Conservation (phyloP, 1,284 basidiomycete species). For the Coniferiporia sulphurascens region DNA sequence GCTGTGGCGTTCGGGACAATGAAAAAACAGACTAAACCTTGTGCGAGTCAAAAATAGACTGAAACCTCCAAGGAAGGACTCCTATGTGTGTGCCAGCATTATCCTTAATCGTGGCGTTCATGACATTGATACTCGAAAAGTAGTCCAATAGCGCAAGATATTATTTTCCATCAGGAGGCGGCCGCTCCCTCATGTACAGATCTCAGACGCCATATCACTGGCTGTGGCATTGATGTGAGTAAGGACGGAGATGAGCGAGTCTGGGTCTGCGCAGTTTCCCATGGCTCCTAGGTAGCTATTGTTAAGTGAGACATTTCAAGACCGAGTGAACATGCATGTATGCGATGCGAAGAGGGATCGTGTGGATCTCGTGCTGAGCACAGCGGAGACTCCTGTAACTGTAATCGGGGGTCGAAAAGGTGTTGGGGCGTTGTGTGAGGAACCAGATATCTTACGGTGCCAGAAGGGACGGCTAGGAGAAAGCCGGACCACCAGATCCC, state of each 20-base stretch:
- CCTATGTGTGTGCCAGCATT: conserved; percentile 40
- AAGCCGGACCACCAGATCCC: conserved; percentile 45
- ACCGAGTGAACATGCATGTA: conserved; percentile 28
- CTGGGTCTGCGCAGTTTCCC: conserved; percentile 31
- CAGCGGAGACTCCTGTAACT: conserved; percentile 38
- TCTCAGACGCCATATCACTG: conserved; percentile 23
- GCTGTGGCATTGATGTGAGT: background rate
- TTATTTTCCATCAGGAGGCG: conserved; percentile 37
- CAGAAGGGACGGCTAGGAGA: conserved; percentile 49
- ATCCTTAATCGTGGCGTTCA: conserved; percentile 38
- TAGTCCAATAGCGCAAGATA: conserved; percentile 34
- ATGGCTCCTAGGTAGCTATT: conserved; percentile 45
- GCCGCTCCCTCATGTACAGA: conserved; percentile 36
- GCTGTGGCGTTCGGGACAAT: too few species aligned
- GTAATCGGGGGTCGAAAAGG: conserved; percentile 31
- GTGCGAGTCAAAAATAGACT: conserved; percentile 28
- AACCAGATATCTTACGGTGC: conserved; percentile 34
- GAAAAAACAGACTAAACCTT: background rate
- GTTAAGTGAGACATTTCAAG: conserved; percentile 38
- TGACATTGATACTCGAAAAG: conserved; percentile 42
- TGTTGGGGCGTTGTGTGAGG: conserved; percentile 41
- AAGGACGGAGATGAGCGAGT: conserved; percentile 37
- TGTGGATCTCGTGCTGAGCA: conserved; percentile 37
- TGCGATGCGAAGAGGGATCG: conserved; percentile 31
- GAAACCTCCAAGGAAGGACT: conserved; percentile 35